Evolutionary conservation across 805 yeast species (phyloP).

Genomic region (Saturnispora saitoi): DNA sequence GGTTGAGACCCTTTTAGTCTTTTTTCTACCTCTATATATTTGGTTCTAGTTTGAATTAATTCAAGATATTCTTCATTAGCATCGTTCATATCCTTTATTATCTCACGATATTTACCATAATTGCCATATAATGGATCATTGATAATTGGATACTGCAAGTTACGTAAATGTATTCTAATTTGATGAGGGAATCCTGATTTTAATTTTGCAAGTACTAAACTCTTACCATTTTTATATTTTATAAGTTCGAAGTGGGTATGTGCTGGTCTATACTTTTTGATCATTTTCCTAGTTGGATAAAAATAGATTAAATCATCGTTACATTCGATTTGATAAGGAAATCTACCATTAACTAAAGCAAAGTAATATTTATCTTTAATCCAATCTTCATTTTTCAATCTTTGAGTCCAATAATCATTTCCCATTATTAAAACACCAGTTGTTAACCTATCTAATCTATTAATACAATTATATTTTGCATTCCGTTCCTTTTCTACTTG

Average conservation of each 20-base stretch:
- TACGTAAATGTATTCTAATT: conserved; percentile 44
- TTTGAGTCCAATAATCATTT: conserved; percentile 26
- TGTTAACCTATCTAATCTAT: conserved; percentile 44
- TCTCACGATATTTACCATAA: conserved; percentile 11
- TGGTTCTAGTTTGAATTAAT: conserved; percentile 11
- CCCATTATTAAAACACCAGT: conserved; percentile 43
- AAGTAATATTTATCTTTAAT: conserved; percentile 31
- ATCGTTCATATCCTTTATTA: conserved; percentile 4
- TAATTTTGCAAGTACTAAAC: conserved; percentile 38
- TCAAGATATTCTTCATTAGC: conserved; percentile 7
- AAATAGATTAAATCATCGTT: conserved; percentile 30
- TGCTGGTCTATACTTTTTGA: conserved; percentile 15
- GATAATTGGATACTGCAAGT: conserved; percentile 31
- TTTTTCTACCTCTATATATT: conserved; percentile 14
- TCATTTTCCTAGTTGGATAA: conserved; percentile 20
- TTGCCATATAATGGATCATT: conserved; percentile 26
- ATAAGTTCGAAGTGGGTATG: conserved; percentile 17
- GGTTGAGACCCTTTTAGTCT: conserved; percentile 10
- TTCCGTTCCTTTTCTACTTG: conserved; percentile 29
- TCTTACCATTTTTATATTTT: conserved; percentile 25
- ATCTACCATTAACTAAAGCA: conserved; percentile 34
- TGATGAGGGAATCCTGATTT: conserved; percentile 47
- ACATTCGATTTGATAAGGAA: conserved; percentile 28
- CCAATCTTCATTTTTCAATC: conserved; percentile 17
- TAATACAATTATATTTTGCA: conserved; percentile 28